A percentile compares a stretch with the other conserved stretches of the same genome.
These are phyloP conservation scores for Cudoniella acicularis DNA, from an alignment of 495 filamentous ascomycete species.

Conservation along the genomic window DNA sequence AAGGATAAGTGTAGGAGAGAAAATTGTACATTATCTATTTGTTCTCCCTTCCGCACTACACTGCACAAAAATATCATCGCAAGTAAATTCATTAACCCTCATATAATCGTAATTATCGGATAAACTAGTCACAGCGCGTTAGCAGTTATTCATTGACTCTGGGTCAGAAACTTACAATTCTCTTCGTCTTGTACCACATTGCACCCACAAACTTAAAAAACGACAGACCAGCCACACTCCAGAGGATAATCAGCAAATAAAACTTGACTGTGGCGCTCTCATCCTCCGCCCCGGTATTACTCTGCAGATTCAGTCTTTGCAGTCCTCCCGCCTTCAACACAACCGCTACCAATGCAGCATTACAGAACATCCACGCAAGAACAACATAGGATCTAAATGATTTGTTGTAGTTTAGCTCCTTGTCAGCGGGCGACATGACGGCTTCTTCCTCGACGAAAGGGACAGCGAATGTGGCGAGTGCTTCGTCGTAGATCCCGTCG, in stretches of 20 bases:
- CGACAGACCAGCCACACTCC: conserved; percentile 82
- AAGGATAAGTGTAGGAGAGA: too few species aligned
- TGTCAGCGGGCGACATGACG: conserved; percentile 41
- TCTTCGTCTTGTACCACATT: conserved; percentile 58
- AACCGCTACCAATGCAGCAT: conserved; percentile 48
- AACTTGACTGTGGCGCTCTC: conserved; percentile 52
- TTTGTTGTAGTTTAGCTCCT: conserved; percentile 26
- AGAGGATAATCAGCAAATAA: conserved; percentile 88
- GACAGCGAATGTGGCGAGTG: conserved; percentile 64
- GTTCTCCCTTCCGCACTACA: too few species aligned
- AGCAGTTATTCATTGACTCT: neutral
- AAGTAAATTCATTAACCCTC: too few species aligned
- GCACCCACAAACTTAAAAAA: conserved; percentile 88
- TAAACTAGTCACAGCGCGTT: neutral
- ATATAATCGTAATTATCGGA: neutral
- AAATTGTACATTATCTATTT: too few species aligned
- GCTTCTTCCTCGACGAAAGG: conserved; percentile 63
- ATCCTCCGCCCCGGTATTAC: neutral
- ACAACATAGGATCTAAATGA: conserved; percentile 18
- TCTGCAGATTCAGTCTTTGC: conserved; percentile 51
- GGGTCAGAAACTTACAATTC: conserved; percentile 12
- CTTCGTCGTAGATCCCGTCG: conserved; percentile 86
- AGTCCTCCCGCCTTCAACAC: conserved; percentile 84
- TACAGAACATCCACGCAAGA: conserved; percentile 22
- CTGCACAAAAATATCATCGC: too few species aligned